Percentiles rank a stretch among this genome's conserved stretches.
These are phyloP conservation scores for Xylariaceae sp. DNA, from an alignment of 2,329 filamentous ascomycete species.

Conservation along the genomic window DNA sequence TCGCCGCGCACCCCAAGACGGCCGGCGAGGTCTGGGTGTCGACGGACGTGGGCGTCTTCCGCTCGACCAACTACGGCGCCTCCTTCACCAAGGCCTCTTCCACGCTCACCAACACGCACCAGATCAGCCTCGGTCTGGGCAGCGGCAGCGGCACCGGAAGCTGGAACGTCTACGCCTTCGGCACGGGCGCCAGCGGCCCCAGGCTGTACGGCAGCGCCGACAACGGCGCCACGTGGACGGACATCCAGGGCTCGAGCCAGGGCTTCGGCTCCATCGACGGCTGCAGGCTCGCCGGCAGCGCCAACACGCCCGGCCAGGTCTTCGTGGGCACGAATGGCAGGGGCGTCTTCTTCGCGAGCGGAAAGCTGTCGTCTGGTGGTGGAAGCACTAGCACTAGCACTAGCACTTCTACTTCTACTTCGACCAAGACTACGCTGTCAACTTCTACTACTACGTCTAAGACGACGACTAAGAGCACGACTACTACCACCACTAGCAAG, in stretches of 20 bases:
- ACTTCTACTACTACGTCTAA: conserved; percentile 1
- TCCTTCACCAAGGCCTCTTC: conserved; percentile 39
- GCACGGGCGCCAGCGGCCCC: conserved; percentile 36
- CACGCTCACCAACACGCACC: conserved; percentile 34
- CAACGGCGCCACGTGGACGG: conserved; percentile 38
- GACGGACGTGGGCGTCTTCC: conserved; percentile 49
- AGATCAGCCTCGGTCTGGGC: conserved; percentile 40
- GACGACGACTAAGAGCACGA: conserved; percentile 1
- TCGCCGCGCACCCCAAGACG: conserved; percentile 50
- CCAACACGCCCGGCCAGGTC: conserved; percentile 40
- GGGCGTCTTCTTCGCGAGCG: conserved; percentile 37
- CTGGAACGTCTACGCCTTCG: conserved; percentile 46
- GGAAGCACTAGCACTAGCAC: no score
- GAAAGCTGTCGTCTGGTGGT: conserved; percentile 12
- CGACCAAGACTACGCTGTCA: conserved; percentile 1
- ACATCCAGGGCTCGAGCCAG: conserved; percentile 40
- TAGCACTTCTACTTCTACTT: not conserved
- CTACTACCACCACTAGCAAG: conserved; percentile 2
- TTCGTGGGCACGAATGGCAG: conserved; percentile 48
- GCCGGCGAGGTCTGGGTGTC: conserved; percentile 58
- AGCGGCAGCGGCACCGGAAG: conserved; percentile 29
- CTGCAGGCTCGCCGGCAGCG: conserved; percentile 38
- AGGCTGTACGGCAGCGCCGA: conserved; percentile 43
- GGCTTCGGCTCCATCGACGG: conserved; percentile 41
- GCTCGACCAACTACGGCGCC: conserved; percentile 45